Evolutionary conservation across 345 rosid species (phyloP).

Genomic region (Acer saccharum): DNA sequence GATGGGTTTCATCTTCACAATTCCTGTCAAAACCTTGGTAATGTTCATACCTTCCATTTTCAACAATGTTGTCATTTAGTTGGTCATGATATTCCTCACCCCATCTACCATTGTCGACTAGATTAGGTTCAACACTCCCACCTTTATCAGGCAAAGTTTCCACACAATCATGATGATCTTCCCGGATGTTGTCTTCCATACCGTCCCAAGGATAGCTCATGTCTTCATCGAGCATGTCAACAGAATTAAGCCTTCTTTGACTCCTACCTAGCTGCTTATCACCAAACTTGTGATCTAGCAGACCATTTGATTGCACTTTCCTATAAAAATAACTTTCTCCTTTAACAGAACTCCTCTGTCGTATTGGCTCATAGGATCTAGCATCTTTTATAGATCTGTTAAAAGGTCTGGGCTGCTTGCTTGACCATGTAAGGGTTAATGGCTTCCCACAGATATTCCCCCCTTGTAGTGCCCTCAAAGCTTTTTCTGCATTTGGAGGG

Average conservation of each 20-base stretch:
- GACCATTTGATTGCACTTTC: constrained; percentile 24
- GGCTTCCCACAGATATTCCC: constrained; percentile 44
- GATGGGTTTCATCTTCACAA: constrained; percentile 19
- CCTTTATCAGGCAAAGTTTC: constrained; percentile 30
- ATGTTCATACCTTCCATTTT: constrained; percentile 29
- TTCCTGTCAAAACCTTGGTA: constrained; percentile 22
- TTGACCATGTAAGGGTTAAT: constrained; percentile 55
- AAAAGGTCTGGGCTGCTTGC: constrained; percentile 44
- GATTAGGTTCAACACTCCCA: constrained; percentile 20
- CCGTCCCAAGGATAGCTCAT: constrained; percentile 4
- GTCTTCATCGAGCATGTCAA: constrained; percentile 24
- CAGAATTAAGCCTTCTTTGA: constrained; percentile 24
- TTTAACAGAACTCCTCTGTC: constrained; percentile 19
- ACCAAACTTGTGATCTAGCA: constrained; percentile 16
- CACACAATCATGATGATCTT: constrained; percentile 27
- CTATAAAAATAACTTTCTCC: constrained; percentile 17
- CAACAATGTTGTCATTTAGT: constrained; percentile 24
- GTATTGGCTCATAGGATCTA: constrained; percentile 21
- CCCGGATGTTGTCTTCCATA: constrained; percentile 12
- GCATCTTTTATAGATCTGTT: constrained; percentile 25
- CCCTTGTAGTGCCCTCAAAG: constrained; percentile 44
- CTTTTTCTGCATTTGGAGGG: constrained; percentile 50
- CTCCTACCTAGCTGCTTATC: constrained; percentile 18
- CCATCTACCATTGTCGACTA: constrained; percentile 43
- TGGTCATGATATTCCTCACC: constrained; percentile 29